phyloP scores from a whole-genome alignment of 257 asterid species.

The Przewalskia tangutica region DNA sequence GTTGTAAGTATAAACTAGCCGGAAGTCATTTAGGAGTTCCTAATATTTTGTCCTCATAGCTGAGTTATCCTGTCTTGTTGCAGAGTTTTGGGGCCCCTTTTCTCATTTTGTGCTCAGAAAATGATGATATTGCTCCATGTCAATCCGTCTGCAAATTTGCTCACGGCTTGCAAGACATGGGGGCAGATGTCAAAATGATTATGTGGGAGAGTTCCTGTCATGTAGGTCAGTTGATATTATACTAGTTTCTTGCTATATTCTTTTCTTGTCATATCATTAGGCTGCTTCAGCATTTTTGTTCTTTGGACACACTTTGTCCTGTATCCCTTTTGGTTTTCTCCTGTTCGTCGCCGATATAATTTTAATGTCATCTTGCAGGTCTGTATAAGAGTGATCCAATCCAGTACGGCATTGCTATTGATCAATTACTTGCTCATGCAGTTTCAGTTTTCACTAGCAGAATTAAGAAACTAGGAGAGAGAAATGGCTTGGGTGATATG shows the following conservation, averaged over 20 bases:
- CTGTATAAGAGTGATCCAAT: conserved; percentile 31
- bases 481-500: conserved; percentile 31
- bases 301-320: not conserved
- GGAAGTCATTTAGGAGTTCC: not conserved
- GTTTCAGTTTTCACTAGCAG: conserved; percentile 41
- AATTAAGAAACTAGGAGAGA: conserved; percentile 52
- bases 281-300: not conserved
- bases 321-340: not conserved
- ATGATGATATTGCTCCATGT: conserved; percentile 53
- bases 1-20: conserved; percentile 42
- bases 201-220: conserved; percentile 32
- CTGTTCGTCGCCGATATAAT: not conserved
- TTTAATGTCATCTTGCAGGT: conserved; percentile 30
- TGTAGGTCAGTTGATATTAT: conserved; percentile 34
- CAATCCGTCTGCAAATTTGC: conserved; percentile 48
- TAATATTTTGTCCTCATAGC: not conserved
- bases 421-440: conserved; percentile 59
- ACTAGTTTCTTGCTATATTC: not conserved
- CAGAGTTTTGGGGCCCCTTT: conserved; percentile 69
- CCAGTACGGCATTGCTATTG: conserved; percentile 42
- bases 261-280: not conserved
- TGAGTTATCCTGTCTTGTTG: conserved; percentile 6
- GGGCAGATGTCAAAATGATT: conserved; percentile 53
- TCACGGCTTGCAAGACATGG: conserved; percentile 47
- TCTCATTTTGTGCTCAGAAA: conserved; percentile 63